A percentile compares a stretch with the other conserved stretches of the same genome.
Conservation (phyloP, 2,329 filamentous ascomycete genomes). For the Gnomoniopsis smithogilvyi region DNA sequence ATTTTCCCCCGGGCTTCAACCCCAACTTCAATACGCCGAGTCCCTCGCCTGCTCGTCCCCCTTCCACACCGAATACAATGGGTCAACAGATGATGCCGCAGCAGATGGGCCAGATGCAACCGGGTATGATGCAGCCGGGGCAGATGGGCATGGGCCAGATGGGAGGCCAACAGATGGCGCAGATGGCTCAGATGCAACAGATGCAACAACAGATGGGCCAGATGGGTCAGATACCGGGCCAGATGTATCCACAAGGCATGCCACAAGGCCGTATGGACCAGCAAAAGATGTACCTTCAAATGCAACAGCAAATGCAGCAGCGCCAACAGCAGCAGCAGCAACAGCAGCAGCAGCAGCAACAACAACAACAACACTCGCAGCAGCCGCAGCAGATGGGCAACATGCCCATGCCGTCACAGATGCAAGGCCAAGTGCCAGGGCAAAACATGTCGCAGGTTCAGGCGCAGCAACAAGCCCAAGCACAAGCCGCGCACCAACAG, state of each 20-base stretch:
- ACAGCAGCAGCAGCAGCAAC: slow-evolving; percentile 47
- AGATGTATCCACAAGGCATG: slow-evolving; percentile 34
- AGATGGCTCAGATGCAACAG: slow-evolving; percentile 34
- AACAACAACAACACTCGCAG: slow-evolving; percentile 44
- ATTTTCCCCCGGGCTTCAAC: slow-evolving; percentile 56
- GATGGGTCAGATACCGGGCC: slow-evolving; percentile 30
- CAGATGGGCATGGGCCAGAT: slow-evolving; percentile 28
- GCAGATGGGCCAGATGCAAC: slow-evolving; percentile 39
- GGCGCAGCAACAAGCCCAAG: neutral
- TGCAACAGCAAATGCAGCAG: slow-evolving; percentile 65
- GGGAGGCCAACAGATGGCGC: slow-evolving; percentile 26
- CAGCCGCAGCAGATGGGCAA: slow-evolving; percentile 42
- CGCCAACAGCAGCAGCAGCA: too few relatives aligned
- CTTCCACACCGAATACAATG: slow-evolving; percentile 49
- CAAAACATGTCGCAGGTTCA: slow-evolving; percentile 32
- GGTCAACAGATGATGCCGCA: slow-evolving; percentile 53
- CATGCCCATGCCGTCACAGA: slow-evolving; percentile 26
- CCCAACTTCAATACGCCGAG: slow-evolving; percentile 53
- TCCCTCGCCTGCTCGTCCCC: slow-evolving; percentile 53
- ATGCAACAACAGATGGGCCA: slow-evolving; percentile 47
- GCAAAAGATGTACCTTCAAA: slow-evolving; percentile 77
- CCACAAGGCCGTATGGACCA: slow-evolving; percentile 58
- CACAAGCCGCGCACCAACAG: slow-evolving; percentile 24
- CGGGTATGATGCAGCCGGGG: slow-evolving; percentile 35
- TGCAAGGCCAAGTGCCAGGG: slow-evolving; percentile 30